Percentiles rank a stretch among this genome's conserved stretches.
These are phyloP conservation scores for Scenedesmus sp. DNA, from an alignment of 163 green algal species.

Conservation along the genomic window DNA sequence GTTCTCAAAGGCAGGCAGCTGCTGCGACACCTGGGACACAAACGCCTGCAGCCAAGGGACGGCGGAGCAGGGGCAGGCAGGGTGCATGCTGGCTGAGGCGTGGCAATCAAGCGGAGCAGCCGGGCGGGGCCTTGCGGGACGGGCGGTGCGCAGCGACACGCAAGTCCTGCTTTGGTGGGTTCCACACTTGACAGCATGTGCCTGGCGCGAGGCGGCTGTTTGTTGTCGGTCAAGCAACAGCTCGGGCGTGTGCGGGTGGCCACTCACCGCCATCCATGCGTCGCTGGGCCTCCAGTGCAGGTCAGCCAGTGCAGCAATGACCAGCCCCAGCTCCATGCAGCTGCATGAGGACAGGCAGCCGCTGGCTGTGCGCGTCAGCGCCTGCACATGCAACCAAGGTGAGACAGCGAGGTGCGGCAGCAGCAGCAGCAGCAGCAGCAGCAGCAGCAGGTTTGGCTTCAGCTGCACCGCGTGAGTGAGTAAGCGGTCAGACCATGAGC, in stretches of 20 bases:
- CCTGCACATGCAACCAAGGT: not conserved
- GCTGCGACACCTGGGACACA: conserved; percentile 31
- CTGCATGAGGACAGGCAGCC: conserved; percentile 20
- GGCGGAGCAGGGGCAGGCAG: not conserved
- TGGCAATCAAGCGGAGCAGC: not conserved
- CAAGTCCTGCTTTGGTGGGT: too few relatives aligned
- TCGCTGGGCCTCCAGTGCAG: conserved; percentile 62
- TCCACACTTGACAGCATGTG: not conserved
- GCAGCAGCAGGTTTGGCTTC: too few relatives aligned
- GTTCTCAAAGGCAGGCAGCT: conserved; percentile 59
- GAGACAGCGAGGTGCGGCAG: too few relatives aligned
- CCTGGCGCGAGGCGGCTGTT: too few relatives aligned
- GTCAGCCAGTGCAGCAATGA: conserved; percentile 57
- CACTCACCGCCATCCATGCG: conserved; percentile 43
- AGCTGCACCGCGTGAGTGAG: too few relatives aligned
- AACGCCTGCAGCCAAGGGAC: conserved; percentile 16
- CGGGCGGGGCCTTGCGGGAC: too few relatives aligned
- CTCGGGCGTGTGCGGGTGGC: not conserved
- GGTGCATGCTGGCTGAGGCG: not conserved
- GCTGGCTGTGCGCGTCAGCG: conserved; percentile 40
- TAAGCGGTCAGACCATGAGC: too few relatives aligned
- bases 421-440: conserved; percentile 12
- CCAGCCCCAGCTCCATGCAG: conserved; percentile 51
- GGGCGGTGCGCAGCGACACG: too few relatives aligned
- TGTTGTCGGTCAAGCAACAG: not conserved